Evolutionary conservation across 306 rosid genomes (phyloP), one percentile per base, ranked within the genome.

Genomic region (Quercus aquifolioides): DNA sequence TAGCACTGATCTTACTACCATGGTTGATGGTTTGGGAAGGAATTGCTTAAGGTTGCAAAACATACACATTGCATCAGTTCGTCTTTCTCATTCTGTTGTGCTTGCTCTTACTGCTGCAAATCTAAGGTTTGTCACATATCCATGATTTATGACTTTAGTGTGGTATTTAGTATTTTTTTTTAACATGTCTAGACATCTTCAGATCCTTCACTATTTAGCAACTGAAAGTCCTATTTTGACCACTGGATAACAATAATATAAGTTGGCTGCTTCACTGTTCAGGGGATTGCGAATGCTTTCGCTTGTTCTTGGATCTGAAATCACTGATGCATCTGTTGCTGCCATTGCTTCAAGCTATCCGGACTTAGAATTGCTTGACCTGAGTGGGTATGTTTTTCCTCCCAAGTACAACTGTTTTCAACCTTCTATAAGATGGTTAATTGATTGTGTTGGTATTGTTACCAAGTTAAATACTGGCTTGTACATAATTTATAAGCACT

Each of bases 281-380:
- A 93, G 98, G 92, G 90, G 87, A 68, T 76, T 96, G 85, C 91
- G 86, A 56, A 96, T 85, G 98, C 98, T 96, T 51, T 96, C 99
- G 35, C 97, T 96, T 73, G 98, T 96, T 85, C 97, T 96, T 76
- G 99, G 99, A 83, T 86, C 96, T 82, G 93, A 91, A 85, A 90
- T 96, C 69, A 89, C 91, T 4, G 99, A 96, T 89, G 99, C 99
- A 55, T 96, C 99, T 68, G 98, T 93, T 83, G 99, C 99, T 87
- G 92, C 99, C 72, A 93, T 96, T 76, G 85, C 98, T 80, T 88
- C 96, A 21, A 88, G 91, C 85, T 90, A 90, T 83, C 97, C 96
- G 5, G 79, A 86, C 76, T 81, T 96, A 21, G 97, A 96, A 60
- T 82, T 96, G 90, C 94, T 96, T 70, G 99, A 96, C 77, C 91